These are phyloP conservation scores for Aspergillus spinulosporus DNA, from an alignment of 2,329 filamentous ascomycete genomes.

Conservation along the genomic window DNA sequence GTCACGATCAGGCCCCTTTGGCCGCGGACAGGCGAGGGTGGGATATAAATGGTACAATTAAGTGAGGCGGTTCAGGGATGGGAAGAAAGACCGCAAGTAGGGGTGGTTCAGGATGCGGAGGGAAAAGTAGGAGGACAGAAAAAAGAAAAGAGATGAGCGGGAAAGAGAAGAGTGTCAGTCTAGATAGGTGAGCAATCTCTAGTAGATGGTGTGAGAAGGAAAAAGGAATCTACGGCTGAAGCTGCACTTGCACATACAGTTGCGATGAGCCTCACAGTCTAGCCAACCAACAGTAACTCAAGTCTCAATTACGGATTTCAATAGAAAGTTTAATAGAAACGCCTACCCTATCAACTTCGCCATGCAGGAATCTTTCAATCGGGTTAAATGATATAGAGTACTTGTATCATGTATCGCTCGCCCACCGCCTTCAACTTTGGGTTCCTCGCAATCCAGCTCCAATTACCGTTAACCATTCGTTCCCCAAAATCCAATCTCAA, in stretches of 20 bases:
- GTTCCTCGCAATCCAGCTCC: not conserved
- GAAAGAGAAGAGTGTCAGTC: not conserved
- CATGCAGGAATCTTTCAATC: not conserved
- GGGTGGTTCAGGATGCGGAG: not conserved
- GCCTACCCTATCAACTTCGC: not conserved
- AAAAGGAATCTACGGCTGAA: not conserved
- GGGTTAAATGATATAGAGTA: not conserved
- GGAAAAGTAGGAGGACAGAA: not conserved
- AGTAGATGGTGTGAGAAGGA: not conserved
- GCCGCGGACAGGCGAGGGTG: constrained; percentile 2
- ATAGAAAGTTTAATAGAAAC: not conserved
- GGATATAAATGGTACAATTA: constrained; percentile 17
- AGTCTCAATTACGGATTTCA: not conserved
- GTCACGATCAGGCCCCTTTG: constrained; percentile 10
- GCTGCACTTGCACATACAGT: not conserved
- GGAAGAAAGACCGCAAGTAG: not conserved
- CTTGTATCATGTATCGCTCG: not conserved
- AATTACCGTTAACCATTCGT: not conserved
- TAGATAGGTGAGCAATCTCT: not conserved
- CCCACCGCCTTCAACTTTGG: constrained; percentile 10
- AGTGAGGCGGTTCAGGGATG: constrained; percentile 17
- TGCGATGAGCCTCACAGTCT: not conserved
- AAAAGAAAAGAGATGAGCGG: constrained; percentile 1
- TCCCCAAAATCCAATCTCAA: not conserved
- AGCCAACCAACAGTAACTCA: not conserved